phyloP scores from a whole-genome alignment of 257 asterid species.

The Nicotiana tomentosiformis region DNA sequence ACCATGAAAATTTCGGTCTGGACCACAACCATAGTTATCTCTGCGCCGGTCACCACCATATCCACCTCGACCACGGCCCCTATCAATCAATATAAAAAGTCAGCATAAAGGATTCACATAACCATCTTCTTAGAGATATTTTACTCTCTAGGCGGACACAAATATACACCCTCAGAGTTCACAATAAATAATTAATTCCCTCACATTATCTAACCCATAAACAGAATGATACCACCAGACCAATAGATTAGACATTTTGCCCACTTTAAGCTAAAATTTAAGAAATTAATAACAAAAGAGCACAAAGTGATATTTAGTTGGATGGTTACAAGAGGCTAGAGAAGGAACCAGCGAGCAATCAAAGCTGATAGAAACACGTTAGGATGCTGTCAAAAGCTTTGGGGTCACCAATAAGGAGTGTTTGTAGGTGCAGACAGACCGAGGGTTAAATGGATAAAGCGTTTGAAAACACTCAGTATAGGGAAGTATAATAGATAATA shows the following conservation, averaged over 20 bases:
- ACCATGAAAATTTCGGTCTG: slow-evolving; percentile 75
- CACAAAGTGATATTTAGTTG: background rate
- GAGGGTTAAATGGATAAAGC: background rate
- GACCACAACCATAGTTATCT: slow-evolving; percentile 80
- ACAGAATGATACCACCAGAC: background rate
- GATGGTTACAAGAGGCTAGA: background rate
- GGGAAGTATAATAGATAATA: background rate
- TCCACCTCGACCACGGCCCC: slow-evolving; percentile 93
- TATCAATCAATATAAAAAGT: background rate
- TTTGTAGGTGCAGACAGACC: background rate
- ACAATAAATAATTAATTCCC: background rate
- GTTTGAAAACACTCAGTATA: background rate
- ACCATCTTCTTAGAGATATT: background rate
- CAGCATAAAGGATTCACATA: background rate
- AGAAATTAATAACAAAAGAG: background rate
- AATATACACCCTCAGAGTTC: background rate
- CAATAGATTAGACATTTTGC: background rate
- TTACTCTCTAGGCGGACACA: background rate
- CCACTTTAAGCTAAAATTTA: background rate
- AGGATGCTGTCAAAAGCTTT: no score
- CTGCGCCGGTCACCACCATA: slow-evolving; percentile 55
- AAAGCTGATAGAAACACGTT: background rate
- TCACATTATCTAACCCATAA: background rate
- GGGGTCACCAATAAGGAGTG: background rate
- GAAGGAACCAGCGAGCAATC: background rate